A percentile compares a stretch with the other conserved stretches of the same genome.
These are phyloP conservation scores for Stachybotrys echinatus DNA, from an alignment of 2,329 filamentous ascomycete genomes.

Conservation along the genomic window DNA sequence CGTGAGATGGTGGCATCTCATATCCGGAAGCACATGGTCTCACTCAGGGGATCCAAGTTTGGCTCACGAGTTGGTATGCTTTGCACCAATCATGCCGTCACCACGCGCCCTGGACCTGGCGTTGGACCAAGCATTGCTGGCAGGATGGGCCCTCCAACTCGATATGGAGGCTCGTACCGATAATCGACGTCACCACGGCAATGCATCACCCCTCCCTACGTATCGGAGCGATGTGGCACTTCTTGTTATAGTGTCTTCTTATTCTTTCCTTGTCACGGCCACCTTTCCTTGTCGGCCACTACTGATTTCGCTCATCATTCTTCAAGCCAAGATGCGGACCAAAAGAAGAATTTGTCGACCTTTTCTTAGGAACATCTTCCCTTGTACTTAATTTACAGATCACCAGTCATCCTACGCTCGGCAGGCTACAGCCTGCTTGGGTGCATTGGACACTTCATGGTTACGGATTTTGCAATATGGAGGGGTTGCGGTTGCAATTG, in stretches of 20 bases:
- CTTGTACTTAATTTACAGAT: constrained; percentile 47
- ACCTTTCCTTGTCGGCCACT: not conserved
- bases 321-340: constrained; percentile 27
- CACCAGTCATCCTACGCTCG: constrained; percentile 53
- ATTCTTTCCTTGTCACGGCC: not conserved
- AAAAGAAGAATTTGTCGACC: constrained; percentile 40
- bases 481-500: constrained; percentile 24
- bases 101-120: constrained; percentile 83
- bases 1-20: constrained; percentile 89
- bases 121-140: constrained; percentile 59
- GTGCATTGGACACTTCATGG: constrained; percentile 58
- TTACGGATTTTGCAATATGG: constrained; percentile 56
- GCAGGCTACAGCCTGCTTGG: constrained; percentile 41
- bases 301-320: constrained; percentile 18
- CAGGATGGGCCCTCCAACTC: constrained; percentile 53
- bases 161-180: constrained; percentile 55
- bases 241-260: not conserved
- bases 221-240: not conserved
- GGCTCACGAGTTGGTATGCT: constrained; percentile 98
- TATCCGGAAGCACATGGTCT: constrained; percentile 99
- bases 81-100: constrained; percentile 88
- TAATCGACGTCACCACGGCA: constrained; percentile 20
- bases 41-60: constrained; percentile 95
- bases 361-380: constrained; percentile 45
- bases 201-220: not conserved